A percentile compares a stretch with the other conserved stretches of the same genome.
Conservation (phyloP, 768 basidiomycete genomes). For the Agaricus bisporus region DNA sequence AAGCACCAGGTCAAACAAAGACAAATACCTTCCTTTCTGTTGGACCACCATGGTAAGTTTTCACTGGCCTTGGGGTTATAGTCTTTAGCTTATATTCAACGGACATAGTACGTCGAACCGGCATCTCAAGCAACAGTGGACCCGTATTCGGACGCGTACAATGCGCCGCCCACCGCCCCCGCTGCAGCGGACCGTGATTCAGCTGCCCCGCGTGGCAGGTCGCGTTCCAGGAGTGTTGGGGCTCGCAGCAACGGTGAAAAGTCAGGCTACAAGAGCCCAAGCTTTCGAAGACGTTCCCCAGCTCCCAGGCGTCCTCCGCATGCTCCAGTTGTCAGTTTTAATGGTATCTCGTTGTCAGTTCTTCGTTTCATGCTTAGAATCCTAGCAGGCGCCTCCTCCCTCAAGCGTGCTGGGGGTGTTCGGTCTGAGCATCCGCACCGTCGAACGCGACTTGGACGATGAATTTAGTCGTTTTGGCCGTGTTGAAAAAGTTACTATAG, state of each 20-base stretch:
- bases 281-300: constrained; percentile 52
- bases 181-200: constrained; percentile 47
- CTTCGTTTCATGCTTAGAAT: constrained; percentile 24
- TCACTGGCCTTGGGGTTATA: constrained; percentile 1
- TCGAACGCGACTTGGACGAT: constrained; percentile 90
- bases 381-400: constrained; percentile 77
- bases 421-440: constrained; percentile 92
- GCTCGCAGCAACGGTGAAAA: constrained; percentile 33
- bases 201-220: constrained; percentile 55
- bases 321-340: constrained; percentile 62
- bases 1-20: constrained; percentile 30
- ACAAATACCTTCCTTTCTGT: constrained; percentile 37
- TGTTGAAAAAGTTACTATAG: constrained; percentile 93
- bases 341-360: constrained; percentile 10
- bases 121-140: constrained; percentile 52
- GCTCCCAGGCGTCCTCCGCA: constrained; percentile 60
- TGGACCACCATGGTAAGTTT: constrained; percentile 70
- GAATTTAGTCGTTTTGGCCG: constrained; percentile 86
- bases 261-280: constrained; percentile 40
- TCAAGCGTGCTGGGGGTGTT: constrained; percentile 94
- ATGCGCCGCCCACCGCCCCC: constrained; percentile 49
- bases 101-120: constrained; percentile 58
- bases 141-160: constrained; percentile 81
- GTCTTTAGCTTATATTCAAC: constrained; percentile 12
- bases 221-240: constrained; percentile 67